Conservation (phyloP, 2,329 filamentous ascomycete genomes). For the Pseudogymnoascus sp. region DNA sequence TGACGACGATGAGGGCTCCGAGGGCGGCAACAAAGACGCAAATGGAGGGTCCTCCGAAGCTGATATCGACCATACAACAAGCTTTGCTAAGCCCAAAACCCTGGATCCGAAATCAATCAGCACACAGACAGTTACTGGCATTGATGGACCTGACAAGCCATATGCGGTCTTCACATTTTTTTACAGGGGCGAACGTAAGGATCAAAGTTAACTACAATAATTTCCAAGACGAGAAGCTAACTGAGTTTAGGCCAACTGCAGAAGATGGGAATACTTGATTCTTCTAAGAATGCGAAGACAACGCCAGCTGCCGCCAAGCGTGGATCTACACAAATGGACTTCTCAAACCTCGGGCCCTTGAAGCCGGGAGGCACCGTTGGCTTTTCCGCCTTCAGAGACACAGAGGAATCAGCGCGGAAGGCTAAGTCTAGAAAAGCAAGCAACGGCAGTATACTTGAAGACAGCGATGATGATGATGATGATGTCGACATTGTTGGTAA, state of each 20-base stretch:
- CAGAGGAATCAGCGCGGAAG: slow-evolving; percentile 47
- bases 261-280: slow-evolving; percentile 84
- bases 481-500: slow-evolving; percentile 54
- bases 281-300: slow-evolving; percentile 55
- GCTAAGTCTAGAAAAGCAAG: slow-evolving; percentile 54
- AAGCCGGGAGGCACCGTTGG: slow-evolving; percentile 83
- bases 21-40: slow-evolving; percentile 39
- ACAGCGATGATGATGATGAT: slow-evolving; percentile 66
- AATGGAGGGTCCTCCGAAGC: slow-evolving; percentile 58
- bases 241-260: slow-evolving; percentile 67
- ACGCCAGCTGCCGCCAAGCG: slow-evolving; percentile 59
- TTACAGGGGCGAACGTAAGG: slow-evolving; percentile 88
- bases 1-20: slow-evolving; percentile 70
- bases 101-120: slow-evolving; percentile 96
- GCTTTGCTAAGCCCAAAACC: slow-evolving; percentile 93
- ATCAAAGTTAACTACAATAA: background rate
- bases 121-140: slow-evolving; percentile 97
- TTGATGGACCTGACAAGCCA: slow-evolving; percentile 90
- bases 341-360: slow-evolving; percentile 73
- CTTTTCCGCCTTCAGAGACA: slow-evolving; percentile 79
- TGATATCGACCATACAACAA: slow-evolving; percentile 92
- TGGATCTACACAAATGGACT: slow-evolving; percentile 74
- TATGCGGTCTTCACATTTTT: slow-evolving; percentile 98
- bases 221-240: slow-evolving; percentile 16
- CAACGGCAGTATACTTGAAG: slow-evolving; percentile 45